Percentiles rank a stretch among this genome's conserved stretches.
Evolutionary conservation across 2,329 filamentous ascomycete species (phyloP).

Genomic region (Raffaelea albimanens): DNA sequence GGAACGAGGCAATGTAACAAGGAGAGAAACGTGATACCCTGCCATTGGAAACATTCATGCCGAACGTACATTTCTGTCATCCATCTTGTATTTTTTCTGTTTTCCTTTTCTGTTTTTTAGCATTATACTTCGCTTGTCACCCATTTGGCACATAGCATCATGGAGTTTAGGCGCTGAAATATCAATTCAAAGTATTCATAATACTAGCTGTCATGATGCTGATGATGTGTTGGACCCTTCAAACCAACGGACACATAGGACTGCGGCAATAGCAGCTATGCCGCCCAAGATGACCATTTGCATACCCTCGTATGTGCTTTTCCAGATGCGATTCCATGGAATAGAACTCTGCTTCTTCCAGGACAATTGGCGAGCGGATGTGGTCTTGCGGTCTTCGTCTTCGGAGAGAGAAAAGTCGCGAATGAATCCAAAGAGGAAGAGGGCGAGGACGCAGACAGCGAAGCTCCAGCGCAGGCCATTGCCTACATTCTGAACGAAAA

Average conservation of each 20-base stretch:
- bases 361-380: not conserved
- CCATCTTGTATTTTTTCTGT: too few species aligned
- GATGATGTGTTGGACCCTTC: slow-evolving; percentile 9
- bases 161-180: too few species aligned
- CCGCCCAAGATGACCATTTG: slow-evolving; percentile 23
- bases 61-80: too few species aligned
- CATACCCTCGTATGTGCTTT: slow-evolving; percentile 17
- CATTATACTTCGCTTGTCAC: too few species aligned
- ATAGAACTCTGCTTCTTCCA: slow-evolving; percentile 1
- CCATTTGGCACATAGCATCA: too few species aligned
- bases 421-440: slow-evolving; percentile 21
- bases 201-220: not conserved
- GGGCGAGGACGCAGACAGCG: slow-evolving; percentile 18
- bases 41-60: too few species aligned
- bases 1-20: too few species aligned
- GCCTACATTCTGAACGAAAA: slow-evolving; percentile 17
- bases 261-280: slow-evolving; percentile 19
- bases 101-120: too few species aligned
- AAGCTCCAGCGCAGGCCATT: slow-evolving; percentile 23
- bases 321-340: slow-evolving; percentile 15
- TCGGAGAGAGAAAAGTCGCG: slow-evolving; percentile 16
- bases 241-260: slow-evolving; percentile 19
- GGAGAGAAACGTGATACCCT: too few species aligned
- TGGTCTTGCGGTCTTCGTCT: not conserved
- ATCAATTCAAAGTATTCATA: too few species aligned